Base-by-base conservation (phyloP, 2,329 filamentous ascomycete genomes). In the Hymenoscyphus fructigenus region DNA sequence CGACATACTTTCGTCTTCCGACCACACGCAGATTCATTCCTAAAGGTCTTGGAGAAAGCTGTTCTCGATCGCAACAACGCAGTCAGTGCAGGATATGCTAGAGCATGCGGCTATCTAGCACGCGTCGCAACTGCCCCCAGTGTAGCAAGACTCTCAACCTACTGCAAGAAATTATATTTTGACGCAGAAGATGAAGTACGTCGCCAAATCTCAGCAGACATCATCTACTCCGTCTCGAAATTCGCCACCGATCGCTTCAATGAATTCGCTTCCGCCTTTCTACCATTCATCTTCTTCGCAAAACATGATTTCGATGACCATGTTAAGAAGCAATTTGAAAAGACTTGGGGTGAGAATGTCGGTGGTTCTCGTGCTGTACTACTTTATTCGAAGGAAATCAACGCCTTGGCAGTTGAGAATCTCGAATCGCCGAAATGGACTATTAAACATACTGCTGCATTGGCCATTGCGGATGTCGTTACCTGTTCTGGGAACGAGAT, bases 51-150 rank as follows among this genome's bases (percentile, higher is more conserved):
- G 68, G 87, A 92, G 72, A 94, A 92, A 76, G 87, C 93, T 65
- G 86, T 93, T 0, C 84, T 97, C 59, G 95, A 99, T 76, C 89
- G 91, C 68, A 99, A 99, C 74, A 93, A 97, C 71, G 95, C 96
- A 20, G 93, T 97, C 64, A 93, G 91, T 74, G 90, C 91, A 67
- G 91, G 91, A 1, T 99, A 97, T 75, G 94, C 93, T 23, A 88
- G 88, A 61, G 89, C 93, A 2, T 86, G 92, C 26, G 95, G 94
- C 0, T 98, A 98, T 75, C 82, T 98, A 63, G 84, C 95, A 70
- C 87, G 87, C 34, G 79, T 83, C 1, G 83, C 81, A 0, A 80
- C 82, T 10, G 78, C 84, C 14, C 77, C 81, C 10, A 76, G 80
- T 12, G 82, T 84, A 58, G 76, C 82, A 47, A 77, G 79, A 5